phyloP scores from a whole-genome alignment of 768 basidiomycete species.

The Termitomyces sp. region DNA sequence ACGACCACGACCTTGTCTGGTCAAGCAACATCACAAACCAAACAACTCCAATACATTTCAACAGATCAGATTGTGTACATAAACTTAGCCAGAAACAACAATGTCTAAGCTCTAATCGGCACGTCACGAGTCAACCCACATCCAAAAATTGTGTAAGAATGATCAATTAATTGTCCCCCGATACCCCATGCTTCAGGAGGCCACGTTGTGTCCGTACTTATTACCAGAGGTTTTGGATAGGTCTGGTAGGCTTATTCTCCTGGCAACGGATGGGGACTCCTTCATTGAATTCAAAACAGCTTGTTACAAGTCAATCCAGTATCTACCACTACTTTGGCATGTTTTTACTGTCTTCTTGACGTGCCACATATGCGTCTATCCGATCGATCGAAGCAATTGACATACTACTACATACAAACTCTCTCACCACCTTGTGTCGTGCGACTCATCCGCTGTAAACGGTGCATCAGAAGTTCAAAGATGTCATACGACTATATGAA shows the following conservation, averaged over 20 bases:
- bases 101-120: background rate
- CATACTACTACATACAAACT: no score
- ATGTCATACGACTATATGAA: background rate
- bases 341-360: background rate
- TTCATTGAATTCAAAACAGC: background rate
- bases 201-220: background rate
- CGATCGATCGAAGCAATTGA: background rate
- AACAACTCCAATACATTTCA: no score
- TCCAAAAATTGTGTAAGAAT: background rate
- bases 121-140: background rate
- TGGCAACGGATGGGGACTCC: background rate
- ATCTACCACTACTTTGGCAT: background rate
- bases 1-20: slow-evolving; percentile 1
- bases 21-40: background rate
- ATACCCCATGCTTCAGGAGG: no score
- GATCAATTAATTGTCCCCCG: background rate
- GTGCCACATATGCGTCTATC: background rate
- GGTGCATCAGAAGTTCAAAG: background rate
- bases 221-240: background rate
- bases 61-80: no score
- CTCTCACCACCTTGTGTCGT: background rate
- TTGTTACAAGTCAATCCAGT: background rate
- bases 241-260: background rate
- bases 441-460: background rate
- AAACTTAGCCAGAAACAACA: no score